Conservation (phyloP, 345 rosid genomes). For the Lepidium sativum region DNA sequence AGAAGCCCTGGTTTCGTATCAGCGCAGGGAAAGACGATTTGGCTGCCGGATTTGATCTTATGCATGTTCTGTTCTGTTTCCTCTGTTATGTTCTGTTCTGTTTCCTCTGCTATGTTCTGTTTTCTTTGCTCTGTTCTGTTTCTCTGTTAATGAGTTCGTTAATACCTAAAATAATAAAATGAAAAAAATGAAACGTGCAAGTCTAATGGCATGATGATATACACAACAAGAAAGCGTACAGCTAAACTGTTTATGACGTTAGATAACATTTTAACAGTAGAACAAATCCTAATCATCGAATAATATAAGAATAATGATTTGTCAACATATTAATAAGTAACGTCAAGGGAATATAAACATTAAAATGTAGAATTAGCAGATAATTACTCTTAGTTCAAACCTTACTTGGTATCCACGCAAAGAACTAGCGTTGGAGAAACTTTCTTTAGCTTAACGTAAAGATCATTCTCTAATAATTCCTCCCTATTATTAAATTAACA, state of each 20-base stretch:
- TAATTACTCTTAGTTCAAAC: neutral
- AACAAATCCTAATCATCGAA: neutral
- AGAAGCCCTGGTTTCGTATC: constrained; percentile 46
- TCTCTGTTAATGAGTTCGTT: neutral
- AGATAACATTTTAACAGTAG: neutral
- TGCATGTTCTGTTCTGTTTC: neutral
- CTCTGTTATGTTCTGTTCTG: neutral
- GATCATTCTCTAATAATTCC: neutral
- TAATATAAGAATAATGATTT: neutral
- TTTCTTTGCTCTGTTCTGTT: neutral
- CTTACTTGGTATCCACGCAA: constrained; percentile 1
- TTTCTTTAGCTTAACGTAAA: neutral
- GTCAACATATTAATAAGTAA: neutral
- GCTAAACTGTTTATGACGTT: constrained; percentile 1
- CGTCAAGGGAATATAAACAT: neutral
- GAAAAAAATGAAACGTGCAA: constrained; percentile 13
- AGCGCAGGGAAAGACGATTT: constrained; percentile 54
- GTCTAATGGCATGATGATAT: neutral
- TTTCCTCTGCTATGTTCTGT: no score
- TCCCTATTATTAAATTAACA: neutral
- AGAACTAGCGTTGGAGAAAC: neutral
- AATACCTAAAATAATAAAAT: neutral
- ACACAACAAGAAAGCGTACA: neutral
- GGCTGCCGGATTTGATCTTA: constrained; percentile 27
- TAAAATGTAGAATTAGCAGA: neutral